phyloP scores from a whole-genome alignment of 805 yeast genomes.

The Sporopachydermia lactativora region DNA sequence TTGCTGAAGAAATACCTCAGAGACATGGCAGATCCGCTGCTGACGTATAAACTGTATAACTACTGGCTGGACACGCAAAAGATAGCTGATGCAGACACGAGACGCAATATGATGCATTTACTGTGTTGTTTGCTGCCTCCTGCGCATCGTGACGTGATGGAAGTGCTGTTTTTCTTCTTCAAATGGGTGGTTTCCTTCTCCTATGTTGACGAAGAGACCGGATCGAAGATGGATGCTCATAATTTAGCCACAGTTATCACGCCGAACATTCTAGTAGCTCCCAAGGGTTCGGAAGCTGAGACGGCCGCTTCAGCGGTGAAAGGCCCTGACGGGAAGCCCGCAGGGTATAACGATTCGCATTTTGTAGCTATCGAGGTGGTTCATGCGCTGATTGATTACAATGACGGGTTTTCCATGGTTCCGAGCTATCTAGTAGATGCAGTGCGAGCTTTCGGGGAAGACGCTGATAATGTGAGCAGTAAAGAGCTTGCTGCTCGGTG shows the following conservation, averaged over 20 bases:
- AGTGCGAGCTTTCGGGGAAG: constrained; percentile 21
- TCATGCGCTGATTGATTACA: constrained; percentile 65
- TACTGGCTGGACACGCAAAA: constrained; percentile 66
- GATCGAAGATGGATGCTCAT: constrained; percentile 93
- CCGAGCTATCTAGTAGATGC: constrained; percentile 50
- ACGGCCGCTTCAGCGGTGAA: constrained; percentile 14
- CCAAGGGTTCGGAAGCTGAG: constrained; percentile 16
- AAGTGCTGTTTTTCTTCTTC: constrained; percentile 72
- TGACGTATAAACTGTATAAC: constrained; percentile 63
- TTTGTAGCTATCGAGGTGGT: constrained; percentile 87
- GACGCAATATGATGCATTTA: constrained; percentile 42
- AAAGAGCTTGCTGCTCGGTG: constrained; percentile 13
- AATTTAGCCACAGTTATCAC: constrained; percentile 92
- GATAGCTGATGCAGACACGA: constrained; percentile 27
- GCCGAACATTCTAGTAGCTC: constrained; percentile 69
- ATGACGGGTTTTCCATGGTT: constrained; percentile 63
- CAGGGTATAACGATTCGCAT: constrained; percentile 47
- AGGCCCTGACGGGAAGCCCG: constrained; percentile 11
- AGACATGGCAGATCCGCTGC: constrained; percentile 83
- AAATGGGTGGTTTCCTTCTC: constrained; percentile 96
- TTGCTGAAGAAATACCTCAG: constrained; percentile 80
- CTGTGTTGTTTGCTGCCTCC: constrained; percentile 70
- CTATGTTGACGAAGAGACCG: constrained; percentile 77
- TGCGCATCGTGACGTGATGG: constrained; percentile 70
- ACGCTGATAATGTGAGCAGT: constrained; percentile 13